These are phyloP conservation scores for Euphorbia celastroides DNA, from an alignment of 441 rosid genomes.

Conservation along the genomic window DNA sequence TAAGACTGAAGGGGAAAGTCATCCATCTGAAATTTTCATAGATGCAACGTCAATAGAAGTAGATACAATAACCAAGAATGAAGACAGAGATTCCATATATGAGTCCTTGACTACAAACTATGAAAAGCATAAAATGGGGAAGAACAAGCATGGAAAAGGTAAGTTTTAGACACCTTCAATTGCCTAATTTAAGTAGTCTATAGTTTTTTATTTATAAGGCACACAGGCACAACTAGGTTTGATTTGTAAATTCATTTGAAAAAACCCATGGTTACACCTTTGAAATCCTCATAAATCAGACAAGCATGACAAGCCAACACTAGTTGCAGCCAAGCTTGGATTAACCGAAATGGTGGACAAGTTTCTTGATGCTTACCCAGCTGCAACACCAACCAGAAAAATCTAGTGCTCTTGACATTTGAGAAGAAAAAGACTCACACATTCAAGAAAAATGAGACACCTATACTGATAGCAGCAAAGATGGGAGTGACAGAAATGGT, in stretches of 20 bases:
- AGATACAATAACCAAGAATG: neutral
- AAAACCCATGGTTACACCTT: neutral
- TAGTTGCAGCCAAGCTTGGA: constrained; percentile 8
- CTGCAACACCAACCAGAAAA: constrained; percentile 16
- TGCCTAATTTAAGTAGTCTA: neutral
- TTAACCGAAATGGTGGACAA: constrained; percentile 2
- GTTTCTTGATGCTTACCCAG: constrained; percentile 1
- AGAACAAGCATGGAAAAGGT: neutral
- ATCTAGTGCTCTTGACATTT: constrained; percentile 10
- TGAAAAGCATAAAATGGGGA: neutral
- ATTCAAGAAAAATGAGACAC: constrained; percentile 13
- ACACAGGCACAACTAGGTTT: neutral
- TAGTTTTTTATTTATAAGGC: neutral
- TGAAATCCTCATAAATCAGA: neutral
- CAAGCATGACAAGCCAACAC: neutral
- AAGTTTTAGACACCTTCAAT: neutral
- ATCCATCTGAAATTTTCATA: constrained; percentile 3
- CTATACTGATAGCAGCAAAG: constrained; percentile 31
- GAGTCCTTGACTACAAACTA: neutral
- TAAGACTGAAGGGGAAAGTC: constrained; percentile 2
- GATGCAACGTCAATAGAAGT: neutral
- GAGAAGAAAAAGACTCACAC: constrained; percentile 14
- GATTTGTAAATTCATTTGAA: neutral
- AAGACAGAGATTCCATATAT: neutral
- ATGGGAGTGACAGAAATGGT: constrained; percentile 32